phyloP scores from a whole-genome alignment of 257 asterid species.

The Vinca minor region DNA sequence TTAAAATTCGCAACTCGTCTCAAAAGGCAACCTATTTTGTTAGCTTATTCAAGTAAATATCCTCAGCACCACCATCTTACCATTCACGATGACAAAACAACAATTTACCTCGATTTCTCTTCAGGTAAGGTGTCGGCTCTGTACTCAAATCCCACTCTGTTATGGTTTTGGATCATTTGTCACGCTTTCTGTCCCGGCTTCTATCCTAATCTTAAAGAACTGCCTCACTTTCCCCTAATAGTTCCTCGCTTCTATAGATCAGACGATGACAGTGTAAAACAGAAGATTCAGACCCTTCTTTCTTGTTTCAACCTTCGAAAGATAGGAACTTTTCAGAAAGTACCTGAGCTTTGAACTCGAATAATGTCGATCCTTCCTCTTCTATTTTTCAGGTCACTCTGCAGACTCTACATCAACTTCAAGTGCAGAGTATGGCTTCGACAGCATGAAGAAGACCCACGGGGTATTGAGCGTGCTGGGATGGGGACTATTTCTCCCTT shows the following conservation, averaged over 20 bases:
- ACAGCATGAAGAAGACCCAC: constrained; percentile 57
- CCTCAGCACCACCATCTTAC: constrained; percentile 77
- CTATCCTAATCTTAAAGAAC: too few relatives aligned
- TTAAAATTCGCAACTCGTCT: constrained; percentile 47
- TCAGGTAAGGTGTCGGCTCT: constrained; percentile 29
- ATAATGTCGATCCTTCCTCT: neutral
- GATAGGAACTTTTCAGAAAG: too few relatives aligned
- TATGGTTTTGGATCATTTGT: too few relatives aligned
- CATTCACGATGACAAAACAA: constrained; percentile 65
- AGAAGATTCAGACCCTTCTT: too few relatives aligned
- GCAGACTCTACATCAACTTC: constrained; percentile 20
- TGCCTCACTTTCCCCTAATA: too few relatives aligned
- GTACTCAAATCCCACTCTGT: neutral
- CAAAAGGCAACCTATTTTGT: constrained; percentile 53
- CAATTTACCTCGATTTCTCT: constrained; percentile 57
- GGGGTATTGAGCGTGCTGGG: constrained; percentile 60
- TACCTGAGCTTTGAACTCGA: neutral
- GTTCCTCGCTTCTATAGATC: too few relatives aligned
- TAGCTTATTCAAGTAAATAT: constrained; percentile 60
- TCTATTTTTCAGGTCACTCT: constrained; percentile 32
- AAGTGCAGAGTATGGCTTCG: constrained; percentile 15
- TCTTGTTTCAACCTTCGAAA: constrained; percentile 3
- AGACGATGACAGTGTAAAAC: too few relatives aligned
- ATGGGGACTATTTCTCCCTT: constrained; percentile 81
- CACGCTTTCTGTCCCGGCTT: too few relatives aligned